A percentile compares a stretch with the other conserved stretches of the same genome.
phyloP scores from a whole-genome alignment of 2,329 filamentous ascomycete species.

The Hirsutella minnesotensis region DNA sequence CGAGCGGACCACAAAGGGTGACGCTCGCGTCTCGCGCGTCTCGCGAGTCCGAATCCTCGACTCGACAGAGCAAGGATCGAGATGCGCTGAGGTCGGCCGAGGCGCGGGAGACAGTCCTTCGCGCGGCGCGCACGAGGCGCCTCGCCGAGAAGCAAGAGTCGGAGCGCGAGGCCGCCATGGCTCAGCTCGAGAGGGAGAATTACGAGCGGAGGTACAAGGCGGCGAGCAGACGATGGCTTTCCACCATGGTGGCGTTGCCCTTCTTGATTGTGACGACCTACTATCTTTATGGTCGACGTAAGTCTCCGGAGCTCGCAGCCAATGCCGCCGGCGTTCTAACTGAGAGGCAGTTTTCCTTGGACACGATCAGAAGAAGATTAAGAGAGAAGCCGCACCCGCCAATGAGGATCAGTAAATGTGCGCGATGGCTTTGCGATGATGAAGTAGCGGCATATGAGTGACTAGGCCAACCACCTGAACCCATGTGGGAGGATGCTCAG shows the following conservation, averaged over 20 bases:
- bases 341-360: background rate
- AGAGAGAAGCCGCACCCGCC: too few relatives aligned
- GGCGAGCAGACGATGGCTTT: conserved; percentile 32
- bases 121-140: conserved; percentile 11
- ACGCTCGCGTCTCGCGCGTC: too few relatives aligned
- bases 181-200: conserved; percentile 15
- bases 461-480: too few relatives aligned
- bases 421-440: too few relatives aligned
- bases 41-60: too few relatives aligned
- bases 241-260: conserved; percentile 38
- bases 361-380: too few relatives aligned
- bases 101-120: conserved; percentile 11
- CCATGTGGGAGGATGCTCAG: too few relatives aligned
- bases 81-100: conserved; percentile 10
- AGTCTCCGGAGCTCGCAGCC: conserved; percentile 12
- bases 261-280: conserved; percentile 44
- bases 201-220: conserved; percentile 31
- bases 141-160: conserved; percentile 7
- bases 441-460: too few relatives aligned
- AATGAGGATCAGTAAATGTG: too few relatives aligned
- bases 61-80: background rate
- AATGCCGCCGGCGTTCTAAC: background rate
- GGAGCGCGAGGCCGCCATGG: conserved; percentile 9
- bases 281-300: conserved; percentile 37
- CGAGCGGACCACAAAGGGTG: too few relatives aligned